Evolutionary conservation across 345 rosid species (phyloP), one percentile per base, ranked within the genome.

Genomic region (Euphorbia peplus): DNA sequence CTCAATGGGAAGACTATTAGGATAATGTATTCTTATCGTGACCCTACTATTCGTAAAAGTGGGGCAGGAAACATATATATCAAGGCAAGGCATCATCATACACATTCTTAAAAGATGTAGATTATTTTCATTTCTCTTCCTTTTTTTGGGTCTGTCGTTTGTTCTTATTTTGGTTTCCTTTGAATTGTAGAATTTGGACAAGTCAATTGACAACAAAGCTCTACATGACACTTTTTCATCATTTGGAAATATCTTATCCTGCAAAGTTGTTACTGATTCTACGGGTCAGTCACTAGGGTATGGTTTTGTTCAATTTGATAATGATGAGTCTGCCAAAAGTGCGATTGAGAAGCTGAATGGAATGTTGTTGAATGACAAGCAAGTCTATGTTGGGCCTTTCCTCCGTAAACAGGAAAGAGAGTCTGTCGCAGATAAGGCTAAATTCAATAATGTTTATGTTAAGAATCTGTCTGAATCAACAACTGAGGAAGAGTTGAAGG

Each of bases 1-100:
- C 62, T 75, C 32, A 75, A 75, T 42, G 59, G 42, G 50, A 75
- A 25, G 24, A 70, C 78, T 6, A 70, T 75, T 21, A 69, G 78
- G 67, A 59, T 75, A n/a, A 70, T 70, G 78, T 70, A 69, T 42
- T 75, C 78, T 3, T 73, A 75, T 52, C 53, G 78, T 24, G 78
- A 75, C 15, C 78, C 78, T 8, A 75, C 70, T 16, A 48, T 75
- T 50, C 74, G 78, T 15, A 75, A 69, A 58, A 75, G 78, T 70
- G 78, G 78, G 14, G 29, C 66, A n/a, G 78, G 70, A 10, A 75
- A 75, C 42, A 69, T 75, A 4, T 75, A 55, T 50, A 75, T 75
- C 62, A 75, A 75, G 78, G 78, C 37, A 32, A 32, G 37, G 6
- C 37, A 32, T 32, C 69, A 69, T n/a, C n/a, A n/a, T n/a, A n/a